Evolutionary conservation across 495 filamentous ascomycete genomes (phyloP), one percentile per base, ranked within the genome.

Genomic region (Trichoderma reesei): DNA sequence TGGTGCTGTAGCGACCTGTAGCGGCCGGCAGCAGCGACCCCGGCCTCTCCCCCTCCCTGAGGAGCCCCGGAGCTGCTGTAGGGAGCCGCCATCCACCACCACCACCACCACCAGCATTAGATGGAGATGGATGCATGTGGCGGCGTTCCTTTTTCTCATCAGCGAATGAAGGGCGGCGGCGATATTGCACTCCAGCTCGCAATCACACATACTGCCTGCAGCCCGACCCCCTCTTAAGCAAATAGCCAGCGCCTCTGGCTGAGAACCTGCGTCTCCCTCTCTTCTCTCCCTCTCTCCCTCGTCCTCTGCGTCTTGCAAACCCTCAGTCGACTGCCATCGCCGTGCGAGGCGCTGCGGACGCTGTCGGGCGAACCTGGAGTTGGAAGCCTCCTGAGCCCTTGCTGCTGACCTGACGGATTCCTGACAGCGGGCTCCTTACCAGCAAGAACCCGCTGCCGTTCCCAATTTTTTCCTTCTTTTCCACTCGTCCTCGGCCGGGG

Each of bases 291-390:
- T 33, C 18, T 44, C 60, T 5, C 42, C 3, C 3, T 5, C 39
- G 26, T 46, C 14, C 20, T 14, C 36, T 39, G 33, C 59, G n/a
- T 61, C 59, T 61, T n/a, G n/a, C 36, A 38, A 41, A 8, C 6
- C n/a, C n/a, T 39, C 36, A n/a, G 9, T 34, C 14, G 59, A 61
- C 59, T 61, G 59, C 51, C 51, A 34, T 56, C 31, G 51, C 51
- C 3, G 51, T 56, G 20, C 34, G 51, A 56, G 51, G 51, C 51
- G 51, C 31, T 56, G 51, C 42, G 9, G 42, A 46, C 42, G 42
- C 51, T 56, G 51, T 56, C 51, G 51, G 51, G 51, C 46, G n/a
- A 11, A 44, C 26, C n/a, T n/a, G n/a, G n/a, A n/a, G n/a, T n/a
- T n/a, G n/a, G n/a, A n/a, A n/a, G 46, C 46, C 46, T 20, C 20